phyloP scores from a whole-genome alignment of 331 rosid genomes.

The Quercus lobata region DNA sequence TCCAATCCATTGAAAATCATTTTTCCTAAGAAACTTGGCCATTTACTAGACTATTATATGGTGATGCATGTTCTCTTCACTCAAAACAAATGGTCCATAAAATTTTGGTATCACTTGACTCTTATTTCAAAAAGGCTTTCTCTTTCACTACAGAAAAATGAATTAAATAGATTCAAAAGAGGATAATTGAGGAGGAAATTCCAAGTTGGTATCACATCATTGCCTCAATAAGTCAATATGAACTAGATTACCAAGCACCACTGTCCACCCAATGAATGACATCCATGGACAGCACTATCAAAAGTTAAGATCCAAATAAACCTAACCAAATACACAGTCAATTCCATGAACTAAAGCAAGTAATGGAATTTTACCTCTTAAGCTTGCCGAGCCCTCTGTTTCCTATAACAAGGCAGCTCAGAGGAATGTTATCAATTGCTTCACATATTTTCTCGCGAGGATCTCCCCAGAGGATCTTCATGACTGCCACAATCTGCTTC shows the following conservation, averaged over 20 bases:
- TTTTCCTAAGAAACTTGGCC: not conserved
- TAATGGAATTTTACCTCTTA: conserved; percentile 37
- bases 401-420: conserved; percentile 56
- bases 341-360: not conserved
- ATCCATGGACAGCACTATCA: not conserved
- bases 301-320: not conserved
- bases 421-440: conserved; percentile 58
- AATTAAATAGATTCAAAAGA: not conserved
- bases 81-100: not conserved
- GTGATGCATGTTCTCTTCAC: not conserved
- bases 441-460: conserved; percentile 83
- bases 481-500: conserved; percentile 49
- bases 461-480: conserved; percentile 92
- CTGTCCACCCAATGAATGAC: no score
- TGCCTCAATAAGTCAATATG: not conserved
- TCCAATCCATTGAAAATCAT: not conserved
- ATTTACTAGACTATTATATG: not conserved
- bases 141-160: not conserved
- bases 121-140: not conserved
- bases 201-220: not conserved
- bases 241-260: not conserved
- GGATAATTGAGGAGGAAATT: not conserved
- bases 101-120: not conserved
- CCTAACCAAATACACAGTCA: not conserved
- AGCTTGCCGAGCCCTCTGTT: conserved; percentile 85